Evolutionary conservation across 441 rosid genomes (phyloP).

Genomic region (Bocquillonia castaneifolia): DNA sequence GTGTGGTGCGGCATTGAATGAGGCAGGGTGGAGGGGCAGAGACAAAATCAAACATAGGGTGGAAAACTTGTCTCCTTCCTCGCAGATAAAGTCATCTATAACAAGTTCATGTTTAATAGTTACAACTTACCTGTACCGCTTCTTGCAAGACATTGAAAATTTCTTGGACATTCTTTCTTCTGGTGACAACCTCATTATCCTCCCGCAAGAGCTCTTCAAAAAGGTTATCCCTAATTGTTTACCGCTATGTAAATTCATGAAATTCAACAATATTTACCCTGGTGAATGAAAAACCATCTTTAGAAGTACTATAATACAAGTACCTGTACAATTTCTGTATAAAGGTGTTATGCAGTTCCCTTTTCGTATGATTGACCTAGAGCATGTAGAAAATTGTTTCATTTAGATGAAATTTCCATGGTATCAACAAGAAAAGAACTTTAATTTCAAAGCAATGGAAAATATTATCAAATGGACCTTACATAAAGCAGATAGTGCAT

Average conservation of each 20-base stretch:
- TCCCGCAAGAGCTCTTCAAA: conserved; percentile 40
- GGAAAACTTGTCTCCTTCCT: background rate
- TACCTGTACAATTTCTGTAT: conserved; percentile 34
- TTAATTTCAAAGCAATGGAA: background rate
- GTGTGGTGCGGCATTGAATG: background rate
- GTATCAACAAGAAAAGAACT: background rate
- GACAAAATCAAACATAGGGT: background rate
- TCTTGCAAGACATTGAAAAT: conserved; percentile 28
- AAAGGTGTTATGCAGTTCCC: conserved; percentile 33
- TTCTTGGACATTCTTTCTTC: conserved; percentile 31
- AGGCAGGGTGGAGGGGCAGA: background rate
- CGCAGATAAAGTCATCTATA: background rate
- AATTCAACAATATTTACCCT: background rate
- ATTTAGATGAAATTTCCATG: background rate
- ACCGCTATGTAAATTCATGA: background rate
- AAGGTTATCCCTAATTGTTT: conserved; percentile 32
- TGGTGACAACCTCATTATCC: conserved; percentile 24
- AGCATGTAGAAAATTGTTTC: conserved; percentile 5
- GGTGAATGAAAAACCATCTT: background rate
- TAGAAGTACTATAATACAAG: background rate
- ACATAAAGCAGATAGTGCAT: background rate
- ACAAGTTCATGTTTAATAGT: background rate
- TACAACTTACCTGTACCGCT: conserved; percentile 34
- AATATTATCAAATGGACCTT: background rate
- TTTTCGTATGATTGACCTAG: conserved; percentile 42